These are phyloP conservation scores for Pseudoneurospora amorphoporcata DNA, from an alignment of 495 filamentous ascomycete genomes.

Conservation along the genomic window DNA sequence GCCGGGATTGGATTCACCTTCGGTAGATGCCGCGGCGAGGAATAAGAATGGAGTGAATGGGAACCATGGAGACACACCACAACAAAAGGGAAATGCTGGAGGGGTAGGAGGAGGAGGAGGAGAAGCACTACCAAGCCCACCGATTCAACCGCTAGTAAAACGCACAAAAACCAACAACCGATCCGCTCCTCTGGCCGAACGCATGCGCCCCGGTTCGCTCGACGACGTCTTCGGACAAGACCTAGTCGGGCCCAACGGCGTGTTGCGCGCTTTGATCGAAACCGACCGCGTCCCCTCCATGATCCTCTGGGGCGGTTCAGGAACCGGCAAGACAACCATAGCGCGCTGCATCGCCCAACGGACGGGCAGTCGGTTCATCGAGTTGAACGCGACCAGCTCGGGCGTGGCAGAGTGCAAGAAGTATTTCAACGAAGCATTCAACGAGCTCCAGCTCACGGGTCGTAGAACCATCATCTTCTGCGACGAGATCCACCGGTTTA, in stretches of 20 bases:
- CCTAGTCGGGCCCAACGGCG: slow-evolving; percentile 71
- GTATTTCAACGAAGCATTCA: slow-evolving; percentile 76
- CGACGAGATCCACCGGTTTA: slow-evolving; percentile 94
- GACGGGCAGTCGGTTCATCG: slow-evolving; percentile 76
- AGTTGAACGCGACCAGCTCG: slow-evolving; percentile 88
- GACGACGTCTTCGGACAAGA: slow-evolving; percentile 89
- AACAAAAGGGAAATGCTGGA: neutral
- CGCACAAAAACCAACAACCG: slow-evolving; percentile 51
- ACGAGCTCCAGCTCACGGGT: slow-evolving; percentile 71
- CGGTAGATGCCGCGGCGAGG: slow-evolving; percentile 14
- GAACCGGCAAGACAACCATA: slow-evolving; percentile 95
- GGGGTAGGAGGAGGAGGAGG: slow-evolving; percentile 6
- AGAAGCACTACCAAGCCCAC: slow-evolving; percentile 17
- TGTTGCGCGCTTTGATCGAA: slow-evolving; percentile 85
- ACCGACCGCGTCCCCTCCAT: slow-evolving; percentile 80
- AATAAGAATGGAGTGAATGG: neutral
- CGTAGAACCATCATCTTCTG: slow-evolving; percentile 94
- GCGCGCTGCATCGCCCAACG: slow-evolving; percentile 81
- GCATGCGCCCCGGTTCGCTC: slow-evolving; percentile 77
- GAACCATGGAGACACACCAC: slow-evolving; percentile 1
- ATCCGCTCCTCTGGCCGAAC: slow-evolving; percentile 79
- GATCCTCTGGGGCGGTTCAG: slow-evolving; percentile 88
- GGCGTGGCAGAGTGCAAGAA: slow-evolving; percentile 94
- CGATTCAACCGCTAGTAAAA: slow-evolving; percentile 33
- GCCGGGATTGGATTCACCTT: slow-evolving; percentile 18